Base-by-base conservation (phyloP, 202 grass and related monocot genomes). In the Hordeum pubiflorum region DNA sequence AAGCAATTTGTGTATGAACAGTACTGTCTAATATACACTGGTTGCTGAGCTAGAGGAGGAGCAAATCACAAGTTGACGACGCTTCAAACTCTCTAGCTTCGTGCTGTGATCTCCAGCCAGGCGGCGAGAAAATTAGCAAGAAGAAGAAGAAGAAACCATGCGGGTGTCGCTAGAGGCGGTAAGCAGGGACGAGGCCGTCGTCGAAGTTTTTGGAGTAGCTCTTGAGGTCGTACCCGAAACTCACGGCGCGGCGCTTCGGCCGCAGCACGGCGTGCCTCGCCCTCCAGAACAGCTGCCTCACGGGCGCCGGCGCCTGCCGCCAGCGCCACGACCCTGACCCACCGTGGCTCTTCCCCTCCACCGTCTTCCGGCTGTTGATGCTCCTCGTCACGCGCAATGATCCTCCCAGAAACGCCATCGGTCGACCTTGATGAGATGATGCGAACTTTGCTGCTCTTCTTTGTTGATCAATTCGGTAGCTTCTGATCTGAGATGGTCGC, bases 121-220 rank as follows among this genome's bases (percentile, higher is more conserved):
- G 61, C 61, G 61, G 15, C 7, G 34, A 36, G 31, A 10, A n/a
- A 64, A 33, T 8, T 36, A 14, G 34, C 4, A n/a, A 64, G 14
- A 18, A 27, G 12, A 31, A 63, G 61, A 34, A 34, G 8, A 8
- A 3, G 38, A 40, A 17, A 11, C 1, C 23, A 5, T 13, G 27
- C 27, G 24, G 13, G 14, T 33, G 15, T 34, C 4, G 63, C 63
- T 66, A 66, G 9, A 34, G 1, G 15, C 37, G 9, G 33, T 2
- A 34, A 0, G n/a, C 7, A 67, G 22, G 5, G 48, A 59, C 67
- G 6, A 76, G 17, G 22, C 90, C 78, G 74, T 90, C 90, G 38
- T 93, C 90, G 59, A 93, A 93, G 76, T 93, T 93, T 18, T 82
- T 86, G 0, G 59, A 84, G 79, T 92, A 92, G 69, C 93, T 93